Percentiles rank a stretch among this genome's conserved stretches.
Evolutionary conservation across 2,329 filamentous ascomycete species (phyloP).

Genomic region (Colletotrichum simmondsii): DNA sequence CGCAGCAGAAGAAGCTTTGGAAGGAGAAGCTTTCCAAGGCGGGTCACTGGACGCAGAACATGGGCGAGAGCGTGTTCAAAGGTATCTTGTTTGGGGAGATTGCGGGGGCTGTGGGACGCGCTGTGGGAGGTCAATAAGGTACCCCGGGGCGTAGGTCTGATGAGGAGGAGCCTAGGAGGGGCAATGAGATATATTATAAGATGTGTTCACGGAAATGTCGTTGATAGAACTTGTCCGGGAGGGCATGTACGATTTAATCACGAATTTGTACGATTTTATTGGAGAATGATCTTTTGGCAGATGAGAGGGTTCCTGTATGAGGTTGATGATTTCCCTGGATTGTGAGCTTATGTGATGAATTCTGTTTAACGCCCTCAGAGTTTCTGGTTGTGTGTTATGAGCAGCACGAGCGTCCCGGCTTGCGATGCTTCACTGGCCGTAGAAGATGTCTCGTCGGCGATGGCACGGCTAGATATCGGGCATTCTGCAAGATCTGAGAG

Average conservation of each 20-base stretch:
- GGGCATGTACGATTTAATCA: constrained; percentile 22
- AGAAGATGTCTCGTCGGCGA: too few species aligned
- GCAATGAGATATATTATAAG: neutral
- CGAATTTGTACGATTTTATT: constrained; percentile 21
- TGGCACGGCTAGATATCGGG: too few species aligned
- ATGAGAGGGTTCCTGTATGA: neutral
- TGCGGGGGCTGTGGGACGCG: constrained; percentile 68
- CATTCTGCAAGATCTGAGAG: too few species aligned
- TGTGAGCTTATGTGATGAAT: too few species aligned
- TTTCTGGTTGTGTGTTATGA: too few species aligned
- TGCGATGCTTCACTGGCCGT: too few species aligned
- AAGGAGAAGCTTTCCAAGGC: constrained; percentile 74
- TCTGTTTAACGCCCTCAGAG: too few species aligned
- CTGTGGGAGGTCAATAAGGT: constrained; percentile 45
- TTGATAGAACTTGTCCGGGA: neutral
- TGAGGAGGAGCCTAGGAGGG: neutral
- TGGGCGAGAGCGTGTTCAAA: constrained; percentile 81
- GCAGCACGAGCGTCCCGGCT: too few species aligned
- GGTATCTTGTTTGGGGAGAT: constrained; percentile 82
- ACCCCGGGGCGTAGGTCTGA: neutral
- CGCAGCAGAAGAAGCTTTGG: constrained; percentile 74
- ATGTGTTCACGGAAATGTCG: constrained; percentile 20
- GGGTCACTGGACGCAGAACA: constrained; percentile 82
- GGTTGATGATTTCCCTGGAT: too few species aligned
- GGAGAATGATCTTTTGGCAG: neutral